These are phyloP conservation scores for Sclerospora graminicola DNA, from an alignment of 352 stramenopile species.

Conservation along the genomic window DNA sequence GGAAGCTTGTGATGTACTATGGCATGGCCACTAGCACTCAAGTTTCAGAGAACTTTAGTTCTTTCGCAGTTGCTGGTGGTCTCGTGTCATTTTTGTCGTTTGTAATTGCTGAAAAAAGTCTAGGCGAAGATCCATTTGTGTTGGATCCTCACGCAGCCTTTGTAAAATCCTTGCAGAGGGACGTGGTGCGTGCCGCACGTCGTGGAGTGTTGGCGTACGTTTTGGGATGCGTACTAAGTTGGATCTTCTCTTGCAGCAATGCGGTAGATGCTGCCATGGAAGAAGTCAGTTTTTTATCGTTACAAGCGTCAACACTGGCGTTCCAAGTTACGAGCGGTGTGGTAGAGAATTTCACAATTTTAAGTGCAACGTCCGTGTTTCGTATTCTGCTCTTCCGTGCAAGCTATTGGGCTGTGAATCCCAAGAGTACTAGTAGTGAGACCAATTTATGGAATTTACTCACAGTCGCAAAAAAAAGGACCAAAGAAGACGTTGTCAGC, in stretches of 20 bases:
- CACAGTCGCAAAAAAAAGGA: constrained; percentile 14
- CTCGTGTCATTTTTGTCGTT: constrained; percentile 37
- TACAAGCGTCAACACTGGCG: constrained; percentile 13
- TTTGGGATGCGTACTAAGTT: constrained; percentile 15
- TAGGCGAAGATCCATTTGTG: constrained; percentile 39
- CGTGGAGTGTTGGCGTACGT: constrained; percentile 32
- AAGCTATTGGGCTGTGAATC: constrained; percentile 19
- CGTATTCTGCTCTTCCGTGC: constrained; percentile 41
- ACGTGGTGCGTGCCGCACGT: constrained; percentile 32
- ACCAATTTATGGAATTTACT: constrained; percentile 31
- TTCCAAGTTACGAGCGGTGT: constrained; percentile 41
- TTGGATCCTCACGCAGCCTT: constrained; percentile 36
- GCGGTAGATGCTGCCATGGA: background rate
- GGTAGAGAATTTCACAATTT: constrained; percentile 32
- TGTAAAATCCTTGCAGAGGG: constrained; percentile 22
- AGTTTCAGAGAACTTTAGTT: constrained; percentile 16
- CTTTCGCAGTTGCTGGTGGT: constrained; percentile 28
- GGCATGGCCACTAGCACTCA: constrained; percentile 9
- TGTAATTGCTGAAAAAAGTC: constrained; percentile 27
- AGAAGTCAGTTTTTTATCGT: constrained; percentile 14
- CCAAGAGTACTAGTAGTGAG: constrained; percentile 5
- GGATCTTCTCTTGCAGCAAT: constrained; percentile 6
- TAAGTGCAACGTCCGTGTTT: constrained; percentile 36
- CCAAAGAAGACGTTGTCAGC: constrained; percentile 20
- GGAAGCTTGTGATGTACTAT: constrained; percentile 36